These are phyloP conservation scores for Suillus americanus DNA, from an alignment of 768 basidiomycete species.

Conservation along the genomic window DNA sequence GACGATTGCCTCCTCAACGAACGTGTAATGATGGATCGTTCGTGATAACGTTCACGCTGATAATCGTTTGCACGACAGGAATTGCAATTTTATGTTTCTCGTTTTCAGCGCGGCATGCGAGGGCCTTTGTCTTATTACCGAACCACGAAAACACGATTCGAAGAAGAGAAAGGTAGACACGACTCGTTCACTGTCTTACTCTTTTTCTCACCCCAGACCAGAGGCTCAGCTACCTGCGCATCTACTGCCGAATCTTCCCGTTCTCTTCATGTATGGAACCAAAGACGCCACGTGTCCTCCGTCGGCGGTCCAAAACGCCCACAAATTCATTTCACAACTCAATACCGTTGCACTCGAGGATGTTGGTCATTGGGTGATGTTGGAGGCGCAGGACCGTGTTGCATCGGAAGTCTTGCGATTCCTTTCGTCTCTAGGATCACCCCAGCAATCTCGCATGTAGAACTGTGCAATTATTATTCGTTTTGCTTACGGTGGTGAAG, in stretches of 20 bases:
- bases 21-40: slow-evolving; percentile 12
- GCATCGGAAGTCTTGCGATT: slow-evolving; percentile 48
- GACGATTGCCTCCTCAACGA: slow-evolving; percentile 20
- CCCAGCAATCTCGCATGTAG: neutral
- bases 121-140: slow-evolving; percentile 82
- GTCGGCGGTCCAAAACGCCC: slow-evolving; percentile 40
- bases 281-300: slow-evolving; percentile 49
- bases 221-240: slow-evolving; percentile 44
- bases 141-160: slow-evolving; percentile 55
- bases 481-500: neutral
- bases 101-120: slow-evolving; percentile 52
- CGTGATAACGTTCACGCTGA: neutral
- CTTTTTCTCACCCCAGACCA: slow-evolving; percentile 17
- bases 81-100: slow-evolving; percentile 47
- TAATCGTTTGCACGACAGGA: slow-evolving; percentile 41
- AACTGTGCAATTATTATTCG: neutral
- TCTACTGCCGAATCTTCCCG: slow-evolving; percentile 50
- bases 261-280: slow-evolving; percentile 62
- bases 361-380: slow-evolving; percentile 69
- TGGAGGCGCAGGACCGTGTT: slow-evolving; percentile 58
- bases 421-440: slow-evolving; percentile 31
- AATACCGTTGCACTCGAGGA: slow-evolving; percentile 54
- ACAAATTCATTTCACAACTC: slow-evolving; percentile 50
- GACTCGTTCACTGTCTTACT: neutral
- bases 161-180: slow-evolving; percentile 56